phyloP scores from a whole-genome alignment of 805 yeast species.

The Candida taoyuanica region DNA sequence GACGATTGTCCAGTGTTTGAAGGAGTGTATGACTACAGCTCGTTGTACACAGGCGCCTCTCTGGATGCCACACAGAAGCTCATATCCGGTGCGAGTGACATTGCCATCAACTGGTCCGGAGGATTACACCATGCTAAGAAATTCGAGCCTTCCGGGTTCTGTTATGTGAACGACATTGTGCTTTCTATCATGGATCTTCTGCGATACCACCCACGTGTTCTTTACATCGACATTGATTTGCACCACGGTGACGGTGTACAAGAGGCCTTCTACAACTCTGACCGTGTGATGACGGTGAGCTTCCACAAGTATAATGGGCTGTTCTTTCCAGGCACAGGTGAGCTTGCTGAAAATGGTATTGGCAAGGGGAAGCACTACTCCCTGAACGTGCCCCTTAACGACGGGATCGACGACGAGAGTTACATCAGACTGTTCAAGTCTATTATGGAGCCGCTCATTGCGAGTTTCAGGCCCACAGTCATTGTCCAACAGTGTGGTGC shows the following conservation, averaged over 20 bases:
- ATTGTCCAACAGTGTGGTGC: slow-evolving; percentile 98
- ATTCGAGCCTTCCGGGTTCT: slow-evolving; percentile 90
- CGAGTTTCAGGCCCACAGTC: slow-evolving; percentile 88
- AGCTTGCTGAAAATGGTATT: slow-evolving; percentile 81
- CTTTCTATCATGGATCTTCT: slow-evolving; percentile 79
- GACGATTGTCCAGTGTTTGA: slow-evolving; percentile 92
- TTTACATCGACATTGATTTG: slow-evolving; percentile 90
- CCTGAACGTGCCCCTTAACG: slow-evolving; percentile 86
- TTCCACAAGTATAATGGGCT: slow-evolving; percentile 93
- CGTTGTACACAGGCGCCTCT: slow-evolving; percentile 89
- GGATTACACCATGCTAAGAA: slow-evolving; percentile 97
- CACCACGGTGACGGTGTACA: slow-evolving; percentile 99
- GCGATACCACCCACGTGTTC: slow-evolving; percentile 85
- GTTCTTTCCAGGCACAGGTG: slow-evolving; percentile 97
- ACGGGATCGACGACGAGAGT: slow-evolving; percentile 92
- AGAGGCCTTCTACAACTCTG: slow-evolving; percentile 93
- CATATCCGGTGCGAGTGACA: slow-evolving; percentile 82
- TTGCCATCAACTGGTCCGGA: slow-evolving; percentile 95
- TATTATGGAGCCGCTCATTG: slow-evolving; percentile 84
- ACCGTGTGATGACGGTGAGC: slow-evolving; percentile 93
- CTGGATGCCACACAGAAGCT: slow-evolving; percentile 88
- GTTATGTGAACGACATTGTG: slow-evolving; percentile 93
- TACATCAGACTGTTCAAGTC: slow-evolving; percentile 74
- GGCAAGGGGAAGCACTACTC: slow-evolving; percentile 87
- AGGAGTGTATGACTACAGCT: slow-evolving; percentile 87